Conservation (phyloP, 257 asterid species). For the Perilla frutescens region DNA sequence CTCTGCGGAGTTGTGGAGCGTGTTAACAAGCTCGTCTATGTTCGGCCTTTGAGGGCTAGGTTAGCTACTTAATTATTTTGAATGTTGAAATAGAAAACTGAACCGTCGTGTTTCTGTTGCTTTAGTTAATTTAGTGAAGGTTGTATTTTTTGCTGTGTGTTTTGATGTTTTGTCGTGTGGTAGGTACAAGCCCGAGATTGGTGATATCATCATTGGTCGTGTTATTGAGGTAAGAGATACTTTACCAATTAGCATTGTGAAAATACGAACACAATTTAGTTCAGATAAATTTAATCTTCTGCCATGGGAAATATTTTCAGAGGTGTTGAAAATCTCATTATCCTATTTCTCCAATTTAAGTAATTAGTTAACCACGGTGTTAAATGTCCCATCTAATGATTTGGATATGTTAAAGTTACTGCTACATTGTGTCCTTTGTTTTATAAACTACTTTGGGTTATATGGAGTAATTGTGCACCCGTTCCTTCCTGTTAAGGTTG, state of each 20-base stretch:
- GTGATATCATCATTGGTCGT: slow-evolving; percentile 94
- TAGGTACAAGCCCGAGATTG: slow-evolving; percentile 95
- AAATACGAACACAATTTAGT: not conserved
- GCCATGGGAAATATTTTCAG: not conserved
- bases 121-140: not conserved
- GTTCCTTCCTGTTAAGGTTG: slow-evolving; percentile 56
- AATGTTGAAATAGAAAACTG: not conserved
- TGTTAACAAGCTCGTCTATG: slow-evolving; percentile 87
- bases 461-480: not conserved
- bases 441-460: slow-evolving; percentile 5
- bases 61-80: slow-evolving; percentile 23
- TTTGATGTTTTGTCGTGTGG: slow-evolving; percentile 1
- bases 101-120: not conserved
- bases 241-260: not conserved
- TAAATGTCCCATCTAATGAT: too few relatives aligned
- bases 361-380: not conserved
- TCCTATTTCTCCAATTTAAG: slow-evolving; percentile 1
- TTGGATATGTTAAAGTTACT: not conserved
- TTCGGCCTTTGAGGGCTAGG: slow-evolving; percentile 85
- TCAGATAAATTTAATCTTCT: not conserved
- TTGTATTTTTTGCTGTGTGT: not conserved
- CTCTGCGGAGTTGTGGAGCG: slow-evolving; percentile 96
- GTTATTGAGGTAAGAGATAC: slow-evolving; percentile 74
- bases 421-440: not conserved
- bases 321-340: not conserved